phyloP scores from a whole-genome alignment of 2,329 filamentous ascomycete species.

The Calonectria fujianensis region DNA sequence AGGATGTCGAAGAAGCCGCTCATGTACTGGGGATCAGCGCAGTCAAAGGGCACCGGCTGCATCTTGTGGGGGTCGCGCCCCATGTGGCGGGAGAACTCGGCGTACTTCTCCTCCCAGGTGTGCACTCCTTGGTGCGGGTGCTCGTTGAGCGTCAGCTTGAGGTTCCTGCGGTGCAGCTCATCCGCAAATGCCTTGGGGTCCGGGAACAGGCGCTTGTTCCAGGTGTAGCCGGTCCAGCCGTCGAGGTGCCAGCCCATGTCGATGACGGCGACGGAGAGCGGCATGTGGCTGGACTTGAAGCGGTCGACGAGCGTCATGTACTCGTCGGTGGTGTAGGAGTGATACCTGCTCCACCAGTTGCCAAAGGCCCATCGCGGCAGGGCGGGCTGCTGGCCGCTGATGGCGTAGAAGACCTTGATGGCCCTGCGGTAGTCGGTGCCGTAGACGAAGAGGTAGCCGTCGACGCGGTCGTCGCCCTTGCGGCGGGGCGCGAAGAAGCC shows the following conservation, averaged over 20 bases:
- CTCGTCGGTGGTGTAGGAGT: slow-evolving; percentile 73
- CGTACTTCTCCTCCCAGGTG: slow-evolving; percentile 73
- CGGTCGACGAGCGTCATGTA: slow-evolving; percentile 75
- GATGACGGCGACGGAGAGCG: slow-evolving; percentile 75
- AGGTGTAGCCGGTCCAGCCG: slow-evolving; percentile 74
- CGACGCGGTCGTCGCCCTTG: slow-evolving; percentile 68
- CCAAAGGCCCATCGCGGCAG: slow-evolving; percentile 76
- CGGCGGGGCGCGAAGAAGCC: slow-evolving; percentile 71
- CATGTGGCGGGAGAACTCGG: slow-evolving; percentile 71
- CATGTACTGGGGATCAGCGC: slow-evolving; percentile 71
- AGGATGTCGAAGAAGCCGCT: slow-evolving; percentile 76
- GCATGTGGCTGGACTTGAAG: slow-evolving; percentile 71
- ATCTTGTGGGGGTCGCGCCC: slow-evolving; percentile 69
- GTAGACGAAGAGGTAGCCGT: slow-evolving; percentile 77
- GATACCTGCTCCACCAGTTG: slow-evolving; percentile 81
- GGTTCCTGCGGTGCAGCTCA: slow-evolving; percentile 69
- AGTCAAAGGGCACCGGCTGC: slow-evolving; percentile 74
- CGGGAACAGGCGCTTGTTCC: slow-evolving; percentile 72
- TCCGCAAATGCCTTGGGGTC: slow-evolving; percentile 71
- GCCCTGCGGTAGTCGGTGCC: slow-evolving; percentile 74
- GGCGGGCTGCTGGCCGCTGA: slow-evolving; percentile 74
- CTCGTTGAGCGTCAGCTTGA: slow-evolving; percentile 76
- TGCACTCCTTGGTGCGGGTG: slow-evolving; percentile 77
- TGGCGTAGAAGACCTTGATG: slow-evolving; percentile 71
- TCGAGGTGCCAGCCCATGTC: slow-evolving; percentile 81